phyloP scores from a whole-genome alignment of 2,329 filamentous ascomycete species.

The Botrytis fragariae region DNA sequence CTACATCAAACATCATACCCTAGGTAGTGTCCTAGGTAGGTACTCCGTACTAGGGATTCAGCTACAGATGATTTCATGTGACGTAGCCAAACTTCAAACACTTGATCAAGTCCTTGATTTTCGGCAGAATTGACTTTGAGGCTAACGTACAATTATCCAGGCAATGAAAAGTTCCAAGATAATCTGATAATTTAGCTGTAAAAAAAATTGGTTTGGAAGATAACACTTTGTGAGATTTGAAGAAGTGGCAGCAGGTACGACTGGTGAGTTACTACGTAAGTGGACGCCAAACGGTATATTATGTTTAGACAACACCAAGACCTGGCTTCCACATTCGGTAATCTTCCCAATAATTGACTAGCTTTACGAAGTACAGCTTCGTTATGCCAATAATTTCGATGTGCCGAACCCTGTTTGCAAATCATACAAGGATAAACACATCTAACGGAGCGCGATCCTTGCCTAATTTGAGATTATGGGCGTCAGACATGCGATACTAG shows the following conservation, averaged over 20 bases:
- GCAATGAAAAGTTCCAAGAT: background rate
- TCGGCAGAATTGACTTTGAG: background rate
- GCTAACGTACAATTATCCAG: background rate
- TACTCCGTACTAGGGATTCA: background rate
- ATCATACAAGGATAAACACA: background rate
- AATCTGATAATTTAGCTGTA: background rate
- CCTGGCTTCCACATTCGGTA: background rate
- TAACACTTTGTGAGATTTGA: background rate
- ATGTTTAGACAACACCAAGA: background rate
- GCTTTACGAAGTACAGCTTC: background rate
- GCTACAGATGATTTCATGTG: background rate
- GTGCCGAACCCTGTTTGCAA: background rate
- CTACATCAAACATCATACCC: background rate
- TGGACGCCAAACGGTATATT: background rate
- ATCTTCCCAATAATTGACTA: background rate
- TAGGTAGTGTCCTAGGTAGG: background rate
- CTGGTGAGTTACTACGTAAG: background rate
- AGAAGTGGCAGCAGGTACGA: background rate
- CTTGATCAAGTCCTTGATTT: constrained; percentile 1
- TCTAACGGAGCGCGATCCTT: background rate
- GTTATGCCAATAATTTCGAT: background rate
- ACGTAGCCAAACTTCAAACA: background rate
- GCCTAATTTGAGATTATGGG: background rate
- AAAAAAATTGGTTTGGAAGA: background rate
- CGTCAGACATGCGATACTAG: background rate